These are phyloP conservation scores for Syncephalastrum sp. DNA, from an alignment of 371 early-diverging fungal species.

Conservation along the genomic window DNA sequence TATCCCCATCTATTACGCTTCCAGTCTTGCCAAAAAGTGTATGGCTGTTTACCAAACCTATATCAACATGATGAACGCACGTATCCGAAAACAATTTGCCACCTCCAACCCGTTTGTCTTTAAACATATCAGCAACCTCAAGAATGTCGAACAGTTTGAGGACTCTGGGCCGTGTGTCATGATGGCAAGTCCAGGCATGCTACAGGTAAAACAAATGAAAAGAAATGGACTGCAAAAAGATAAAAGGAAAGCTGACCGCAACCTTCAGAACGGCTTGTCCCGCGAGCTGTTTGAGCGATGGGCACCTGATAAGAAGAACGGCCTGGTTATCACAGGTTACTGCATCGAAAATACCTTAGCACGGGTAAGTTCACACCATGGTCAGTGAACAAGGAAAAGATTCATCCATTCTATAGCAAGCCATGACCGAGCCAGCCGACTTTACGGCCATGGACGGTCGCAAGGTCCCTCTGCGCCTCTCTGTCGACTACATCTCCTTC, in stretches of 20 bases:
- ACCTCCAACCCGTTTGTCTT: constrained; percentile 98
- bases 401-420: constrained; percentile 47
- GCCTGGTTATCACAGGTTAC: constrained; percentile 98
- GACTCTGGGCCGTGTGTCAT: constrained; percentile 99
- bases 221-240: not conserved
- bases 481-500: constrained; percentile 98
- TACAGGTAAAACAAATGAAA: constrained; percentile 67
- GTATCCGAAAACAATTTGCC: constrained; percentile 92
- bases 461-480: constrained; percentile 86
- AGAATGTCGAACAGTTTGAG: constrained; percentile 93
- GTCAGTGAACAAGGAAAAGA: not conserved
- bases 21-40: constrained; percentile 97
- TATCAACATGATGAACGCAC: constrained; percentile 99
- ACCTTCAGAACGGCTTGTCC: constrained; percentile 86
- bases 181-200: constrained; percentile 99
- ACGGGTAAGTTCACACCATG: constrained; percentile 59
- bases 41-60: constrained; percentile 99
- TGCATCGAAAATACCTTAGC: constrained; percentile 99
- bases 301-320: constrained; percentile 96
- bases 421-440: constrained; percentile 95
- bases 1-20: constrained; percentile 99
- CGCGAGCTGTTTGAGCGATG: constrained; percentile 98
- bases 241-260: too few species aligned
- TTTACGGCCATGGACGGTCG: constrained; percentile 88
- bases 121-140: constrained; percentile 95